Conservation (phyloP, 2,329 filamentous ascomycete species). For the Fusarium sp. region DNA sequence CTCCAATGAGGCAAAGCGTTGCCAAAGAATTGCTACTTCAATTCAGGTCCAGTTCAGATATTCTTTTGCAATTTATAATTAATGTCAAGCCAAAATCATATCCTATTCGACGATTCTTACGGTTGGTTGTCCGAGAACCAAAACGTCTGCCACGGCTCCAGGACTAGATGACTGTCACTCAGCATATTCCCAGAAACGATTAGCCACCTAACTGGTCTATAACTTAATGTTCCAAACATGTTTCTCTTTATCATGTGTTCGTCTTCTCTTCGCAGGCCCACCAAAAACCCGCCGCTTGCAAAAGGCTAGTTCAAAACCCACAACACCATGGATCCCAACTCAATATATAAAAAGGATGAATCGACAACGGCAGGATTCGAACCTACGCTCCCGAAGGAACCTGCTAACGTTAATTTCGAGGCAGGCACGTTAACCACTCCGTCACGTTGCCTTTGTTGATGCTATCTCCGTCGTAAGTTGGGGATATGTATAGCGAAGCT, state of each 20-base stretch:
- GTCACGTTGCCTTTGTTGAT: conserved; percentile 6
- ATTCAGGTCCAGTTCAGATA: too few species aligned
- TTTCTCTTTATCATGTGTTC: neutral
- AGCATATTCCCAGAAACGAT: neutral
- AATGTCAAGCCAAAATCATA: too few species aligned
- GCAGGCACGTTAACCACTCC: conserved; percentile 13
- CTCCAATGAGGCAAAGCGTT: too few species aligned
- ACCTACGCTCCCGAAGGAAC: conserved; percentile 25
- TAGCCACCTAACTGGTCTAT: too few species aligned
- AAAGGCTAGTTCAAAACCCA: neutral
- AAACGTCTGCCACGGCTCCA: too few species aligned
- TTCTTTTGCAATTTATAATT: too few species aligned
- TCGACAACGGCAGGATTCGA: conserved; percentile 26
- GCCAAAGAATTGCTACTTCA: too few species aligned
- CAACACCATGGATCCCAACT: neutral
- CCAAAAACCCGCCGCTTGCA: neutral
- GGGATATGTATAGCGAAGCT: too few species aligned
- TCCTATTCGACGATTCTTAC: too few species aligned
- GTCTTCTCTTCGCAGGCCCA: neutral
- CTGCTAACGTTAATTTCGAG: conserved; percentile 6
- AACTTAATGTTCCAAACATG: too few species aligned
- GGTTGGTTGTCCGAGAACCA: too few species aligned
- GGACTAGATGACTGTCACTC: neutral
- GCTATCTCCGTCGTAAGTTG: too few species aligned
- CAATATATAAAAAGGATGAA: neutral